Conservation (phyloP, 441 rosid species). For the Corymbia citriodora region DNA sequence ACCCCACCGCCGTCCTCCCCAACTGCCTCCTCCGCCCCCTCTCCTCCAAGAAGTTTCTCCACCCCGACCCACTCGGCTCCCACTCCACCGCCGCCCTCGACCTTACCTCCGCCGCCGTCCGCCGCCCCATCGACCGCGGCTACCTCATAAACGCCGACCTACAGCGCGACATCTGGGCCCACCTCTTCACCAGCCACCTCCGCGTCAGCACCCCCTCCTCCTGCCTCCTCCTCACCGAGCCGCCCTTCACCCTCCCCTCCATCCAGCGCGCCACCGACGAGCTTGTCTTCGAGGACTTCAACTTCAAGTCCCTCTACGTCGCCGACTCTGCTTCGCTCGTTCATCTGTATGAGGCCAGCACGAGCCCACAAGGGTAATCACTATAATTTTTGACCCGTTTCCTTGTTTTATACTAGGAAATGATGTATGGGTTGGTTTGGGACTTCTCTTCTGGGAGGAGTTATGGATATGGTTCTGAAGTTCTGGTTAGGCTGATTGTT, state of each 20-base stretch:
- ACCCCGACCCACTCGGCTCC: slow-evolving; percentile 23
- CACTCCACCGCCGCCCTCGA: slow-evolving; percentile 30
- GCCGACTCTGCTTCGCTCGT: slow-evolving; percentile 72
- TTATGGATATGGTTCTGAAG: neutral
- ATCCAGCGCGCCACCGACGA: slow-evolving; percentile 75
- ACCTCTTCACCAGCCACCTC: slow-evolving; percentile 64
- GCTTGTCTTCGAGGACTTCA: slow-evolving; percentile 86
- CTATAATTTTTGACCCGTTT: neutral
- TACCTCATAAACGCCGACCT: slow-evolving; percentile 83
- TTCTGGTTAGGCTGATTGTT: neutral
- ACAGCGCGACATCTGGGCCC: slow-evolving; percentile 88
- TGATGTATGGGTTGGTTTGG: neutral
- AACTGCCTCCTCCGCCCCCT: slow-evolving; percentile 86
- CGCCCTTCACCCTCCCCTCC: slow-evolving; percentile 66
- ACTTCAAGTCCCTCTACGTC: slow-evolving; percentile 56
- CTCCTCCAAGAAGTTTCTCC: slow-evolving; percentile 69
- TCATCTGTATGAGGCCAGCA: slow-evolving; percentile 78
- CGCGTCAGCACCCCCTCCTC: slow-evolving; percentile 41
- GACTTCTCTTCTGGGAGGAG: neutral
- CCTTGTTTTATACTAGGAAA: neutral
- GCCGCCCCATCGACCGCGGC: slow-evolving; percentile 95
- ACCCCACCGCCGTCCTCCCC: slow-evolving; percentile 60
- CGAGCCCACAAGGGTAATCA: neutral
- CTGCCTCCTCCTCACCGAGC: slow-evolving; percentile 76
- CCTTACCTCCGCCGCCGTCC: slow-evolving; percentile 87